A percentile compares a stretch with the other conserved stretches of the same genome.
Evolutionary conservation across 768 basidiomycete genomes (phyloP).

Genomic region (Podaxis sp.): DNA sequence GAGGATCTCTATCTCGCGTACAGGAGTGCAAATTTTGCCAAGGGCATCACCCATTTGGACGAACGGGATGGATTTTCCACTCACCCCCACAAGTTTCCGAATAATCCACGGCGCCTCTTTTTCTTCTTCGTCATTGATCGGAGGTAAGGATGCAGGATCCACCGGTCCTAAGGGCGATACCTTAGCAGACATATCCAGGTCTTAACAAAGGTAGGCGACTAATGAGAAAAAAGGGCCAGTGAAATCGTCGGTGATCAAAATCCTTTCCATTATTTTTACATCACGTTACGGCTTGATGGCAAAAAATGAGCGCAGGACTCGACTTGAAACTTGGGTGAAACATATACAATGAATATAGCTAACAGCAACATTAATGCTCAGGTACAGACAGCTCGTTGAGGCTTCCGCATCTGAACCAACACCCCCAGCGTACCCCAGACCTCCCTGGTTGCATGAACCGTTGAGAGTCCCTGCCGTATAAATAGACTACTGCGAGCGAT

Average conservation of each 20-base stretch:
- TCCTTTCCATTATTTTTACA: not conserved
- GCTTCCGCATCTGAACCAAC: conserved; percentile 31
- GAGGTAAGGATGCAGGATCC: conserved; percentile 42
- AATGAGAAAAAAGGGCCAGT: not conserved
- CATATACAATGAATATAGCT: conserved; percentile 6
- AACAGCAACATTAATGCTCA: not conserved
- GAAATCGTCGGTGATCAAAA: not conserved
- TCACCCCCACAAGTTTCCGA: conserved; percentile 60
- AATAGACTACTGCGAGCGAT: conserved; percentile 50
- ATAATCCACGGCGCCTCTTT: conserved; percentile 62
- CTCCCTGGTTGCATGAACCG: conserved; percentile 27
- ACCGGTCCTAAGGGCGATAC: conserved; percentile 45
- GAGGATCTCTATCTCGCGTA: too few species aligned
- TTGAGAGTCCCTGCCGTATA: conserved; percentile 36
- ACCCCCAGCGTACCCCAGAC: conserved; percentile 19
- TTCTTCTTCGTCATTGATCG: conserved; percentile 44
- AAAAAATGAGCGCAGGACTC: not conserved
- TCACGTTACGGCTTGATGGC: conserved; percentile 1
- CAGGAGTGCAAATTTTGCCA: too few species aligned
- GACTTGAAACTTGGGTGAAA: conserved; percentile 6
- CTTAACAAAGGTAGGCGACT: conserved; percentile 18
- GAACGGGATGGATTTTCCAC: conserved; percentile 22
- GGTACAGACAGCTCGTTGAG: conserved; percentile 48
- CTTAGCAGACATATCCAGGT: conserved; percentile 12
- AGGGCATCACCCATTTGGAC: not conserved